phyloP scores from a whole-genome alignment of 176 grass and related monocot species.

The bread wheat (Triticum aestivum) region IWGSC_CS_RefSeq_v2.1 NC_057803.1:242427170-242427669 shows the following conservation, averaged over 20 bases:
- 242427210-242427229: neutral
- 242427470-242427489: neutral
- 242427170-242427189: neutral
- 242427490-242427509: slow-evolving; percentile 65
- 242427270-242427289: neutral
- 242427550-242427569: neutral
- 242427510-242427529: neutral
- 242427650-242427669: slow-evolving; percentile 73
- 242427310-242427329: neutral
- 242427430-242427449: neutral
- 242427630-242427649: slow-evolving; percentile 68
- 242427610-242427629: slow-evolving; percentile 73
- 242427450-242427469: neutral
- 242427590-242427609: slow-evolving; percentile 2
- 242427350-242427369: neutral
- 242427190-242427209: neutral
- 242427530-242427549: neutral
- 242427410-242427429: neutral
- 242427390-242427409: neutral
- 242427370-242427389: neutral
- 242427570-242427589: neutral
- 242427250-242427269: neutral
- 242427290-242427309: neutral
- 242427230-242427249: neutral
- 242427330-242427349: neutral